A percentile compares a stretch with the other conserved stretches of the same genome.
Conservation (phyloP, 768 basidiomycete species). For the Cubamyces lactineus region DNA sequence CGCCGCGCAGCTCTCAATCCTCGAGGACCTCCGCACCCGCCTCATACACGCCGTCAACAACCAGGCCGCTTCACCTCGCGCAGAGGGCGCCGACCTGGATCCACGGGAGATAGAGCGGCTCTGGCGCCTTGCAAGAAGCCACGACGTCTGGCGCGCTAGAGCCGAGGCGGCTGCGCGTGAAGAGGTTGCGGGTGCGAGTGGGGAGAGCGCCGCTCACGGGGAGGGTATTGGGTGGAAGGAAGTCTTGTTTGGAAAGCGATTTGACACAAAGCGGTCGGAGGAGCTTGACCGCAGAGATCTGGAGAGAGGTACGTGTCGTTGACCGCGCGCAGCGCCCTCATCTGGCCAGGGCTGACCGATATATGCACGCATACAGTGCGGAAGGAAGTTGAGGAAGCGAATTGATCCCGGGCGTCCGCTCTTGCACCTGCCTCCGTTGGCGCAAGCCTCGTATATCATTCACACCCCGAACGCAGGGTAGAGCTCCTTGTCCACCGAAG, state of each 20-base stretch:
- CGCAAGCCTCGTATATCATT: too few relatives aligned
- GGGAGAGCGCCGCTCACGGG: not conserved
- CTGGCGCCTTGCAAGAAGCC: slow-evolving; percentile 51
- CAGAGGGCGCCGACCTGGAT: slow-evolving; percentile 34
- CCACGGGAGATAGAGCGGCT: slow-evolving; percentile 57
- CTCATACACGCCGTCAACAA: slow-evolving; percentile 43
- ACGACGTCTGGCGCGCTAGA: slow-evolving; percentile 21
- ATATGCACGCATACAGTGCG: slow-evolving; percentile 7
- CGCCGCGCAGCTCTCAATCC: slow-evolving; percentile 62
- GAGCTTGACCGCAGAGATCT: slow-evolving; percentile 32
- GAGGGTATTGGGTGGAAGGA: slow-evolving; percentile 35
- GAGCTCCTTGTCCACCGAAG: too few relatives aligned
- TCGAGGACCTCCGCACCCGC: slow-evolving; percentile 59
- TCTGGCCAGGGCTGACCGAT: not conserved
- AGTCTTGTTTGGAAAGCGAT: slow-evolving; percentile 34
- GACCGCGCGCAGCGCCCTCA: not conserved
- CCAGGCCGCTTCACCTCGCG: not conserved
- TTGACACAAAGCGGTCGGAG: slow-evolving; percentile 19
- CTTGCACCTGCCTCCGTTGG: too few relatives aligned
- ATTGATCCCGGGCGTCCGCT: not conserved
- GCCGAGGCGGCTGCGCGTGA: slow-evolving; percentile 14
- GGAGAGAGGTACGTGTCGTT: slow-evolving; percentile 31
- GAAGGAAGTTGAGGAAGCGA: slow-evolving; percentile 18
- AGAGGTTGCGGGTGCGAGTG: not conserved
- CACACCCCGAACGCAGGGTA: too few relatives aligned